Evolutionary conservation across 495 filamentous ascomycete genomes (phyloP), one percentile per base, ranked within the genome.

Genomic region (Aspergillus heteromorphus): DNA sequence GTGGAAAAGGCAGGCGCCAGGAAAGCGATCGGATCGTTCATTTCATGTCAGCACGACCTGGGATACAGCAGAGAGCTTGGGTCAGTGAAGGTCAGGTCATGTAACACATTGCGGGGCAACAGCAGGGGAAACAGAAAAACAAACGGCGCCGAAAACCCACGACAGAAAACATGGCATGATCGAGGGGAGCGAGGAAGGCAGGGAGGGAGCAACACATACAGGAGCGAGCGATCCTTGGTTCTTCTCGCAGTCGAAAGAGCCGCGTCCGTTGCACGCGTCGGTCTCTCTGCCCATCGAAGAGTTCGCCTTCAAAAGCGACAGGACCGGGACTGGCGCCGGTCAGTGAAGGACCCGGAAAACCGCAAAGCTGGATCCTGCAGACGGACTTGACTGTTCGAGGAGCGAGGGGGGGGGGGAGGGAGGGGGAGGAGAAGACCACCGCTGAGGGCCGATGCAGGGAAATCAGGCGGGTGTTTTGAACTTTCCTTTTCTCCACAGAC

Each of bases 1-100:
- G 48, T 61, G 53, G 59, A 62, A 63, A 59, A 63, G 70, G 70
- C 69, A 71, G 65, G 65, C 57, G 70, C 70, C 66, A 65, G 62
- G 58, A 48, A 57, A 63, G 62, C 59, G 64, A 57, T 65, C 62
- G 60, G 58, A 59, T 58, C 36, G 57, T 56, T 73, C 72, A 75
- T 75, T 56, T 73, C 72, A 75, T 75, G 61, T 71, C 70, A 70
- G 65, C 64, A 62, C 48, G 48, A 43, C 49, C 67, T 67, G 55
- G 51, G 47, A 49, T 38, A 18, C 45, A 31, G 14, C 16, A 38
- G 41, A n/a, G 10, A 16, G n/a, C 42, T 29, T 20, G 25, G 38
- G 45, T 65, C 31, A 65, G 63, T 59, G 49, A 50, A 16, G 21
- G 1, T 50, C 18, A 21, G 16, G 10, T n/a, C n/a, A n/a, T n/a